Conservation (phyloP, 768 basidiomycete genomes). For the Hericium rajendrae region DNA sequence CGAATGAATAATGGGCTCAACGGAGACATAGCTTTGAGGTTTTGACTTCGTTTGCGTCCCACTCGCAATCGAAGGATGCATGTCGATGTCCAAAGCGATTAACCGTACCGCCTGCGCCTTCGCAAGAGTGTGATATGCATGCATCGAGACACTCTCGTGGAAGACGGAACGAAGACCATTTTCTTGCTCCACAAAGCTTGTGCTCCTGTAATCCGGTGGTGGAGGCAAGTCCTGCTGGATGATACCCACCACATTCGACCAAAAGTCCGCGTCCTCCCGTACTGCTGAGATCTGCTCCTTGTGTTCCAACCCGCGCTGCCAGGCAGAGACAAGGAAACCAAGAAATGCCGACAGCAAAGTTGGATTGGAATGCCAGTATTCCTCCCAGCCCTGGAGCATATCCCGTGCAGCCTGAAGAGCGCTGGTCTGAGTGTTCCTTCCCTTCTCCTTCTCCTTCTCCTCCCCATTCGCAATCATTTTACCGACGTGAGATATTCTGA, state of each 20-base stretch:
- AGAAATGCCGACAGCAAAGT: conserved; percentile 65
- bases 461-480: conserved; percentile 14
- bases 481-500: conserved; percentile 41
- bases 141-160: conserved; percentile 50
- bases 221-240: conserved; percentile 65
- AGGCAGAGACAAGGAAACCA: conserved; percentile 65
- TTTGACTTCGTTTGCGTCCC: conserved; percentile 28
- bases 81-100: conserved; percentile 63
- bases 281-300: conserved; percentile 44
- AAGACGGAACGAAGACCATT: conserved; percentile 42
- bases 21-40: conserved; percentile 49
- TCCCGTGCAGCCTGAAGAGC: conserved; percentile 62
- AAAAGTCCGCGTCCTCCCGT: conserved; percentile 52
- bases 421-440: conserved; percentile 30
- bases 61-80: conserved; percentile 29
- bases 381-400: conserved; percentile 60
- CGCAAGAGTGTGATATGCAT: conserved; percentile 59
- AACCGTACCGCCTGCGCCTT: conserved; percentile 73
- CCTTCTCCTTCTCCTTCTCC: conserved; percentile 21
- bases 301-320: conserved; percentile 76
- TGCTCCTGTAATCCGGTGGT: conserved; percentile 54
- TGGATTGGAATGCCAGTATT: conserved; percentile 70
- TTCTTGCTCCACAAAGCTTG: conserved; percentile 37
- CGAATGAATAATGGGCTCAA: conserved; percentile 47
- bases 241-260: conserved; percentile 58